Base-by-base conservation (phyloP, 495 filamentous ascomycete genomes). In the Annulohypoxylon maeteangense region DNA sequence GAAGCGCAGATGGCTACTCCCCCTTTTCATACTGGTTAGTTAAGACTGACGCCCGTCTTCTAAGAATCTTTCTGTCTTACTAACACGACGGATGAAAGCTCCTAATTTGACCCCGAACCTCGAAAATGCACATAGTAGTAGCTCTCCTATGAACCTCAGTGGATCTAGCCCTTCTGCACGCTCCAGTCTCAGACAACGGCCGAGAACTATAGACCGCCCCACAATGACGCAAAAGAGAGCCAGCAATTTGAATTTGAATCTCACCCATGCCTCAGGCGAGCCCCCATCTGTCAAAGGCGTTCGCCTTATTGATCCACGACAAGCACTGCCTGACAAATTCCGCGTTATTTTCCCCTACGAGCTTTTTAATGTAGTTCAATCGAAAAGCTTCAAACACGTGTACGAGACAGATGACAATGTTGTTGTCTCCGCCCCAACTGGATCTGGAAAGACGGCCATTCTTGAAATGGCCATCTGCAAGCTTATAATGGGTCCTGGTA, bases 391-490 rank as follows among this genome's bases (percentile, higher is more conserved):
- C 67, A 73, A 86, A 0, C 71, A 87, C 0, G 86, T 93, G 1
- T 98, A 93, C 78, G 80, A 86, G 3, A 87, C 87, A 5, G 87
- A 90, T 71, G 89, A 96, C 76, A 99, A 98, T 67, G 80, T 98
- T 7, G 93, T 98, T 0, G 83, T 98, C 23, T 90, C 94, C 5
- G 91, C 95, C 14, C 95, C 95, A 0, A 99, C 95, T 0, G 95
- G 95, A 10, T 94, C 94, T 74, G 95, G 95, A 6, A 99, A 99
- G 77, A 99, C 95, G 7, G 92, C 87, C 0, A 86, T 98, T 20
- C 86, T 98, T 50, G 95, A 99, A 76, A 84, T 99, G 22, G 95
- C 95, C 2, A 95, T 99, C 55, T 98, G 94, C 80, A 89, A 88
- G 67, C 81, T 97, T 6, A 85, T 92, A 10, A 85, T 87, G 44